These are phyloP conservation scores for Penicillium griseofulvum DNA, from an alignment of 2,329 filamentous ascomycete species.

Conservation along the genomic window DNA sequence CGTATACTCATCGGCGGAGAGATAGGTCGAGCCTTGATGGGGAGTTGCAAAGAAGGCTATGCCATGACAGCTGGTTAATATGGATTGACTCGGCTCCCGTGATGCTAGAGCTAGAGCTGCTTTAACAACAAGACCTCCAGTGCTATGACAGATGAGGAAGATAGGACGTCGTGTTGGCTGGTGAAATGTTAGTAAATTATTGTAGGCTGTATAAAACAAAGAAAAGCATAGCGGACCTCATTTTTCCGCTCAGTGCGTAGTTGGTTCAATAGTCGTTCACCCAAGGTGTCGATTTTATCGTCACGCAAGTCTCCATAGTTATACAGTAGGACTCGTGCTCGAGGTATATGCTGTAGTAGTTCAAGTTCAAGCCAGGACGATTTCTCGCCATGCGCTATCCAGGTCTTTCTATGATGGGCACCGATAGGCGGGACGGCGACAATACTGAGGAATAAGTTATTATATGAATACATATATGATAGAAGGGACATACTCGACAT, in stretches of 20 bases:
- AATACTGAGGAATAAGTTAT: slow-evolving; percentile 23
- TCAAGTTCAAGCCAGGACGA: slow-evolving; percentile 29
- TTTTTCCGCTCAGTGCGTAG: slow-evolving; percentile 24
- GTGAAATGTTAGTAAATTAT: neutral
- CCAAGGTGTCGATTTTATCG: slow-evolving; percentile 29
- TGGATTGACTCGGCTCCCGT: slow-evolving; percentile 30
- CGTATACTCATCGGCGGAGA: slow-evolving; percentile 58
- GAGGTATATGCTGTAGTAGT: slow-evolving; percentile 20
- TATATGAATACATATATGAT: neutral
- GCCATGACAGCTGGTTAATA: slow-evolving; percentile 59
- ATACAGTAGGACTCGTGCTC: slow-evolving; percentile 29
- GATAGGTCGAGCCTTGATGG: slow-evolving; percentile 62
- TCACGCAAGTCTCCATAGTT: slow-evolving; percentile 28
- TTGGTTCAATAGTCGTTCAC: slow-evolving; percentile 24
- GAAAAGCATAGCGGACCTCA: slow-evolving; percentile 11
- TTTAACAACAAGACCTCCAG: slow-evolving; percentile 62
- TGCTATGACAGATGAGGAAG: slow-evolving; percentile 61
- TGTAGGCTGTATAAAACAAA: neutral
- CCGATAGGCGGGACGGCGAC: slow-evolving; percentile 38
- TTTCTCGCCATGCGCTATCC: slow-evolving; percentile 21
- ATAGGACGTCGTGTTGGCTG: slow-evolving; percentile 47
- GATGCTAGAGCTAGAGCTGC: slow-evolving; percentile 48
- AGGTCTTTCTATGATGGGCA: slow-evolving; percentile 30
- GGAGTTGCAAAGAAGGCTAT: slow-evolving; percentile 62
- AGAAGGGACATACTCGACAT: slow-evolving; percentile 27